Conservation (phyloP, 2,329 filamentous ascomycete species). For the Fusarium aywerte region DNA sequence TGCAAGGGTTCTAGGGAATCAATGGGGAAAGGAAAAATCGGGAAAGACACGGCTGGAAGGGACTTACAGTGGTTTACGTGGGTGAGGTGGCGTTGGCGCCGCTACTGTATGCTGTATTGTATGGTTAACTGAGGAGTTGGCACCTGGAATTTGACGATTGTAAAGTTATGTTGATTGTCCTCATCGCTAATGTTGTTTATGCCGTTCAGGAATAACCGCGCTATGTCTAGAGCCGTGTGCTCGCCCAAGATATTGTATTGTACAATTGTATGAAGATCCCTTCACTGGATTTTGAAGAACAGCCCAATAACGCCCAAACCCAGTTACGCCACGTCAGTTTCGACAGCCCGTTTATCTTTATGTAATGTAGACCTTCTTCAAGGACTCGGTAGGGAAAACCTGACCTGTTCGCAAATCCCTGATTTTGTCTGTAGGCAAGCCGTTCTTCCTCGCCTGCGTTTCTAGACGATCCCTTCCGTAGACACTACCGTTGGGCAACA, state of each 20-base stretch:
- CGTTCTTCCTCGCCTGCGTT: constrained; percentile 82
- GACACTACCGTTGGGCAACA: constrained; percentile 87
- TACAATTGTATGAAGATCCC: constrained; percentile 1
- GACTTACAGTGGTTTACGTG: constrained; percentile 13
- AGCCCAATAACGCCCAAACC: constrained; percentile 1
- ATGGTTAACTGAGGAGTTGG: constrained; percentile 38
- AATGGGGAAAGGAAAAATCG: constrained; percentile 5
- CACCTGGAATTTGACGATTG: constrained; percentile 32
- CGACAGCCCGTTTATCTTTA: constrained; percentile 52
- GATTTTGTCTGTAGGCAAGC: constrained; percentile 71
- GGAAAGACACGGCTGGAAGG: constrained; percentile 22
- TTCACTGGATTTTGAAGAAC: not conserved
- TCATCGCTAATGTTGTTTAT: not conserved
- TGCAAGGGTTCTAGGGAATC: constrained; percentile 24
- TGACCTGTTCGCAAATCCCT: constrained; percentile 83
- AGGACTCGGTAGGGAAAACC: constrained; percentile 67
- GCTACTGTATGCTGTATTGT: constrained; percentile 42
- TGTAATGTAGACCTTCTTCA: constrained; percentile 93
- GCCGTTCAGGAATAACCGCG: not conserved
- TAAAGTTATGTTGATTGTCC: not conserved
- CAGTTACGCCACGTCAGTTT: not conserved
- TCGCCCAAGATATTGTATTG: constrained; percentile 1
- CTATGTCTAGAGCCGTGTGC: not conserved
- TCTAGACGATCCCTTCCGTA: constrained; percentile 81
- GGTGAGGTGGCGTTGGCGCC: constrained; percentile 36